Evolutionary conservation across 768 basidiomycete genomes (phyloP), one percentile per base, ranked within the genome.

Genomic region (Pholiota molesta): DNA sequence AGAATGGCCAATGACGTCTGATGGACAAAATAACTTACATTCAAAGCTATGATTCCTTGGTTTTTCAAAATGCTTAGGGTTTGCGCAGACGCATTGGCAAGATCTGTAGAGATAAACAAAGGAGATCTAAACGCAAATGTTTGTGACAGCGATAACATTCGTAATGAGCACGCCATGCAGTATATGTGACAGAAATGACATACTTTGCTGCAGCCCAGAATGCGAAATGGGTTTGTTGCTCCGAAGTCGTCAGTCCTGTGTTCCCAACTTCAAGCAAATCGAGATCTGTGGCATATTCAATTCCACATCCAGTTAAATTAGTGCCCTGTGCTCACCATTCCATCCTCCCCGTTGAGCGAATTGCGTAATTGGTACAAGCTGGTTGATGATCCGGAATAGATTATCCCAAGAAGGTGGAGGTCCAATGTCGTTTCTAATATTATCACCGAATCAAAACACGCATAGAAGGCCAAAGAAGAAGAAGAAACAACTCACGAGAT

Each of bases 221-320:
- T 1, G 79, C 78, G 49, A 85, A 83, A 61, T 86, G 79, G 6
- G 76, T 78, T 55, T 81, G 75, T 56, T 81, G 79, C 54, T 83
- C 81, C 2, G 69, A 73, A 13, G 63, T 61, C 0, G 81, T 80
- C 35, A 84, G 58, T 3, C 79, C 80, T 4, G 67, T 52, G 60
- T 84, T 83, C 6, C 83, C 83, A 19, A 85, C 83, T 66, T 84
- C 81, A 35, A 86, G 74, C 73, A 85, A 70, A 66, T 85, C 84
- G 21, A 85, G 72, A 67, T 86, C 84, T 76, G 61, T 59, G 16
- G 29, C 19, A 35, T 37, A 17, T 6, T 47, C 19, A 53, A 10
- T 16, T 16, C 52, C 14, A n/a, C 11, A 26, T 9, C 16, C 35
- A 52, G 31, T 21, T 39, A 37, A 39, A 37, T 16, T 40, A 16